A percentile compares a stretch with the other conserved stretches of the same genome.
Conservation (phyloP, 2,329 filamentous ascomycete genomes). For the Leptographium lundbergii region DNA sequence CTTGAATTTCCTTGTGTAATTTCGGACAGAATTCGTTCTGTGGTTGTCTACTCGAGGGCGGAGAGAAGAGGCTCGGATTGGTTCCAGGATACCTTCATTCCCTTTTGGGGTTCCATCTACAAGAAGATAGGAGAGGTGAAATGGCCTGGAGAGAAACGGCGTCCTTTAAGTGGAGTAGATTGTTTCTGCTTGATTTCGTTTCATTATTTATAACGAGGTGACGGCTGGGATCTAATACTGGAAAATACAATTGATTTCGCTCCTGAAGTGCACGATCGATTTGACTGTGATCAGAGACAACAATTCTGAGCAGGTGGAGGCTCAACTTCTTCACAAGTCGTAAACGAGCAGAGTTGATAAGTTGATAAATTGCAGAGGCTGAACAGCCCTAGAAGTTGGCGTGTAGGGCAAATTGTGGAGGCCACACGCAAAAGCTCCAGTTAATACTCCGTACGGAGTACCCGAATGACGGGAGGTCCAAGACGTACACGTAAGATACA, state of each 20-base stretch:
- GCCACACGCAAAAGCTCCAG: too few relatives aligned
- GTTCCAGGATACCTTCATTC: not conserved
- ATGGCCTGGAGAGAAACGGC: not conserved
- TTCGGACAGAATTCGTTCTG: not conserved
- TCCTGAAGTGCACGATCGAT: not conserved
- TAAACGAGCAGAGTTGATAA: too few relatives aligned
- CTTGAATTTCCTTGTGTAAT: not conserved
- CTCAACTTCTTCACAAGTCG: too few relatives aligned
- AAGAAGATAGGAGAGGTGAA: not conserved
- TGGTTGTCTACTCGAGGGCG: not conserved
- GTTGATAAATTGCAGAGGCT: too few relatives aligned
- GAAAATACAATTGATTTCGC: slow-evolving; percentile 4
- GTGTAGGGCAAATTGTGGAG: too few relatives aligned
- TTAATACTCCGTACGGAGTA: too few relatives aligned
- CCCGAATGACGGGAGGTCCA: too few relatives aligned
- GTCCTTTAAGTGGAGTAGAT: not conserved
- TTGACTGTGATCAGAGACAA: too few relatives aligned
- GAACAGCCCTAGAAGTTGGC: too few relatives aligned
- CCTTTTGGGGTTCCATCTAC: not conserved
- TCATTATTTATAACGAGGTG: slow-evolving; percentile 21
- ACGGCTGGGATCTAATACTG: slow-evolving; percentile 23
- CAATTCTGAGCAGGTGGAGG: too few relatives aligned
- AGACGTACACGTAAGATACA: too few relatives aligned
- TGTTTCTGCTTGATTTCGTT: slow-evolving; percentile 1
- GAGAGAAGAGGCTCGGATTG: not conserved